These are phyloP conservation scores for Epichloe elymi DNA, from an alignment of 2,329 filamentous ascomycete species.

Conservation along the genomic window DNA sequence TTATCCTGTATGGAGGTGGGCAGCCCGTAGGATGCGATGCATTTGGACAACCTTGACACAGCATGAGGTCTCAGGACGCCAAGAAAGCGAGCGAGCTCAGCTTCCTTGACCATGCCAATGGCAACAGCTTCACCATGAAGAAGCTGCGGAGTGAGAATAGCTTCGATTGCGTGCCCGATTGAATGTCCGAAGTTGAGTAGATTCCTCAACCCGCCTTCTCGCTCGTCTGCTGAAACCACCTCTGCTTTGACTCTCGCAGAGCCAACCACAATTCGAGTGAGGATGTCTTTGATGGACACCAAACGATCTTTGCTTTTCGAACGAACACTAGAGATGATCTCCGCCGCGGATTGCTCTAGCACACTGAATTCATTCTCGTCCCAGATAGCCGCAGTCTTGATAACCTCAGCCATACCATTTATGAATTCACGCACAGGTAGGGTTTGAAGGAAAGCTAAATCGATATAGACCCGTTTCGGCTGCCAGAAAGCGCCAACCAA, in stretches of 20 bases:
- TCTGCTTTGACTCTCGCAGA: constrained; percentile 89
- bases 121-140: constrained; percentile 92
- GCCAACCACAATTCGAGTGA: constrained; percentile 72
- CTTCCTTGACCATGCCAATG: constrained; percentile 97
- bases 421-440: constrained; percentile 86
- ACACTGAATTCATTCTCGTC: constrained; percentile 74
- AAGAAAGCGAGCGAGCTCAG: constrained; percentile 79
- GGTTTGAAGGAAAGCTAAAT: constrained; percentile 81
- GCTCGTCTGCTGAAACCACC: constrained; percentile 88
- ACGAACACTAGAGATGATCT: constrained; percentile 44
- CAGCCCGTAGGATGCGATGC: constrained; percentile 84
- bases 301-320: constrained; percentile 41
- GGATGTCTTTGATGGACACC: constrained; percentile 52
- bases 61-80: constrained; percentile 76
- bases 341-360: constrained; percentile 67
- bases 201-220: constrained; percentile 86
- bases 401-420: constrained; percentile 97
- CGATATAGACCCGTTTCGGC: constrained; percentile 85
- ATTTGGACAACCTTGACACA: constrained; percentile 81
- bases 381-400: constrained; percentile 97
- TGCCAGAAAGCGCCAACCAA: constrained; percentile 95
- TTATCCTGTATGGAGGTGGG: constrained; percentile 79
- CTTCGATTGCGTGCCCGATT: constrained; percentile 93
- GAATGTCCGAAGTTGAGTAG: constrained; percentile 96
- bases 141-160: constrained; percentile 86